phyloP scores from a whole-genome alignment of 441 rosid species.

The Erodium texanum region DNA sequence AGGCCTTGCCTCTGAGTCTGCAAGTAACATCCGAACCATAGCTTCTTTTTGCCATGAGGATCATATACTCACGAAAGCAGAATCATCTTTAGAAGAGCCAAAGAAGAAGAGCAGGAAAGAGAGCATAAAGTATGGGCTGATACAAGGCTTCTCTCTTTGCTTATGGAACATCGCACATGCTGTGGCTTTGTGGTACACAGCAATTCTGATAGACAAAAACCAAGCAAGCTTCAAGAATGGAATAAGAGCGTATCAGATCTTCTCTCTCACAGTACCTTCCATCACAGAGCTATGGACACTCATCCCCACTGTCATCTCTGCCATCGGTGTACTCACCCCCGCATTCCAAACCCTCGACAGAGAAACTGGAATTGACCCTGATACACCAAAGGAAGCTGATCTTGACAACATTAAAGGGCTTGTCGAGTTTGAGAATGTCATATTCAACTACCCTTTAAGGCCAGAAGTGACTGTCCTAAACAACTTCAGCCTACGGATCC shows the following conservation, averaged over 20 bases:
- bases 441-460: slow-evolving; percentile 43
- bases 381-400: slow-evolving; percentile 23
- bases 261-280: slow-evolving; percentile 63
- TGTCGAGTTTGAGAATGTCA: slow-evolving; percentile 38
- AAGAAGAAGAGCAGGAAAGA: slow-evolving; percentile 30
- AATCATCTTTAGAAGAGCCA: slow-evolving; percentile 29
- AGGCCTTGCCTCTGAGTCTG: slow-evolving; percentile 46
- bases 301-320: slow-evolving; percentile 48
- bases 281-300: slow-evolving; percentile 59
- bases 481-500: slow-evolving; percentile 39
- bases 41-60: slow-evolving; percentile 62
- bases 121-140: slow-evolving; percentile 48
- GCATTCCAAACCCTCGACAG: slow-evolving; percentile 46
- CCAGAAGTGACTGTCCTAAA: slow-evolving; percentile 47
- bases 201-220: slow-evolving; percentile 25
- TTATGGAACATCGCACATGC: slow-evolving; percentile 72
- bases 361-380: slow-evolving; percentile 43
- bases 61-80: slow-evolving; percentile 37
- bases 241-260: slow-evolving; percentile 58
- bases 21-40: slow-evolving; percentile 47
- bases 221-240: slow-evolving; percentile 41
- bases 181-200: slow-evolving; percentile 59
- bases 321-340: slow-evolving; percentile 41
- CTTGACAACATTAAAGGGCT: slow-evolving; percentile 25
- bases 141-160: slow-evolving; percentile 57